phyloP scores from a whole-genome alignment of 202 grass and related monocot species.

The Brachypodium distachyon region DNA sequence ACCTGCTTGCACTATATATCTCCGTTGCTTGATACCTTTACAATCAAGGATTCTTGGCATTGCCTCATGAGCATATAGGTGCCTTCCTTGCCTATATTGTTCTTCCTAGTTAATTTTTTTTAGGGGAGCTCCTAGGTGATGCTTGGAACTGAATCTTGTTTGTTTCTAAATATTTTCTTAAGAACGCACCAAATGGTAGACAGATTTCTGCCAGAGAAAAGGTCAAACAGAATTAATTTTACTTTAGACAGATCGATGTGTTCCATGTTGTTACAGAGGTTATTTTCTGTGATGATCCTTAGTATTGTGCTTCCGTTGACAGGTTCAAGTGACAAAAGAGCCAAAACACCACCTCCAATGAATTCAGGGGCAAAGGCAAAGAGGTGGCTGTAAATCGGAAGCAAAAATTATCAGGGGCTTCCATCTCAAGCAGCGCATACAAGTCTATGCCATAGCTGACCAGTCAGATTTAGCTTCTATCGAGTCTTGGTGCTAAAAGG shows the following conservation, averaged over 20 bases:
- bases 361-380: conserved; percentile 28
- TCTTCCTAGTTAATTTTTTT: neutral
- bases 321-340: conserved; percentile 36
- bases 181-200: neutral
- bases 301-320: neutral
- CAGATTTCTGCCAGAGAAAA: neutral
- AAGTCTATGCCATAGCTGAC: neutral
- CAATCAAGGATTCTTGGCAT: neutral
- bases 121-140: neutral
- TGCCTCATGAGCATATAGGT: neutral
- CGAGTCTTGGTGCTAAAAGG: neutral
- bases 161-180: neutral
- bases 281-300: neutral
- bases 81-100: neutral
- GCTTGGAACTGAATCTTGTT: neutral
- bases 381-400: conserved; percentile 38
- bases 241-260: neutral
- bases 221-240: neutral
- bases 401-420: neutral
- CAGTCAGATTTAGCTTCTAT: neutral
- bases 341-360: conserved; percentile 27
- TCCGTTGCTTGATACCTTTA: neutral
- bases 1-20: neutral
- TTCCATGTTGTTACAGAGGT: neutral
- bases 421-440: neutral